Conservation (phyloP, 208 protist species). For the Angomonas ambiguus region DNA sequence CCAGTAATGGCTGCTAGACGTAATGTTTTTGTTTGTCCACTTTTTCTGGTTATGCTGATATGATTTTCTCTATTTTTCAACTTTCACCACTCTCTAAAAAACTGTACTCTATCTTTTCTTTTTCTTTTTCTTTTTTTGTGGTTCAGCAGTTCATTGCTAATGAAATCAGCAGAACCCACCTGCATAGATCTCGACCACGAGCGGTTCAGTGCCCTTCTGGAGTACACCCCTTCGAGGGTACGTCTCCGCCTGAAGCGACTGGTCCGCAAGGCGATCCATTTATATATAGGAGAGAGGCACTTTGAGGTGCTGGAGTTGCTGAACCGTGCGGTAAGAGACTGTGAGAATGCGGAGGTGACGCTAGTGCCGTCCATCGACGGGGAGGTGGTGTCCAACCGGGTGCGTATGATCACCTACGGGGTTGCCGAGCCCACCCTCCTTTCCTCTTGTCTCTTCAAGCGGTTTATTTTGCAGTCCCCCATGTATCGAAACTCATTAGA, state of each 20-base stretch:
- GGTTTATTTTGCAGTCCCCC: conserved; percentile 27
- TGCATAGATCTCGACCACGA: conserved; percentile 19
- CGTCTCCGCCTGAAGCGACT: conserved; percentile 11
- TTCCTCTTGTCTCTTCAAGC: conserved; percentile 33
- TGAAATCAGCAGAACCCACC: background rate
- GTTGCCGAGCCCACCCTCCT: conserved; percentile 11
- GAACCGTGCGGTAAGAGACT: conserved; percentile 24
- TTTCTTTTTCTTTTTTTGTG: background rate
- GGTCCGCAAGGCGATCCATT: conserved; percentile 20
- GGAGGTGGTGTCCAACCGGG: conserved; percentile 20
- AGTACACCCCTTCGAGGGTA: conserved; percentile 20
- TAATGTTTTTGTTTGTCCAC: background rate
- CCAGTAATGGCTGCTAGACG: conserved; percentile 5
- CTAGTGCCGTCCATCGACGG: conserved; percentile 15
- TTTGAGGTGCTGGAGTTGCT: conserved; percentile 42
- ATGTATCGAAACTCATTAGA: conserved; percentile 28
- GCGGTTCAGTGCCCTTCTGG: conserved; percentile 10
- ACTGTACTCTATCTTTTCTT: background rate
- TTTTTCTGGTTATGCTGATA: conserved; percentile 6
- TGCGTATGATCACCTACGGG: conserved; percentile 8
- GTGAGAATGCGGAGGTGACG: conserved; percentile 15
- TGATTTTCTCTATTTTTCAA: conserved; percentile 7
- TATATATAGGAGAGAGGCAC: conserved; percentile 42
- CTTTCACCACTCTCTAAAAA: background rate
- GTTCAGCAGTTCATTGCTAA: no score